Evolutionary conservation across 1,284 basidiomycete species (phyloP).

Genomic region (Sanghuangporus baumii): DNA sequence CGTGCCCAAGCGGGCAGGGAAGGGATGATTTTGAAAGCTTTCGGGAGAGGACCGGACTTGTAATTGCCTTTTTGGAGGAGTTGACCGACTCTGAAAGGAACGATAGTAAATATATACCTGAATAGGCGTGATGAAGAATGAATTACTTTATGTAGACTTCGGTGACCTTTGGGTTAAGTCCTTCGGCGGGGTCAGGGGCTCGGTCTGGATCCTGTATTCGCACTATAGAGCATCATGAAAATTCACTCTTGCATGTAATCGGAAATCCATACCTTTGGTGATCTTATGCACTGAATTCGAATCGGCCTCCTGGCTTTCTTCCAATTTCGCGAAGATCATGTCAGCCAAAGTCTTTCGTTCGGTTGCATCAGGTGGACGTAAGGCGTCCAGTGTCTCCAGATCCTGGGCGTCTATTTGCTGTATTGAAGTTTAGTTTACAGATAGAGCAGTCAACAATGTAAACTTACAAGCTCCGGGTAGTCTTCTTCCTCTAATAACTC

Average conservation of each 20-base stretch:
- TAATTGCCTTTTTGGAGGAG: constrained; percentile 74
- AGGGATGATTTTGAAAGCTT: constrained; percentile 98
- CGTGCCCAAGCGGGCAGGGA: constrained; percentile 95
- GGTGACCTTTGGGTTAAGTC: constrained; percentile 94
- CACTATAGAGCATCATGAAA: constrained; percentile 9
- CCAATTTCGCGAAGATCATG: constrained; percentile 91
- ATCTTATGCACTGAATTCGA: constrained; percentile 48
- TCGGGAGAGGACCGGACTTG: constrained; percentile 93
- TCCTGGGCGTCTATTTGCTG: constrained; percentile 90
- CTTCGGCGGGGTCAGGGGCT: constrained; percentile 79
- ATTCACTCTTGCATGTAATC: background rate
- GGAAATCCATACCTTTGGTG: constrained; percentile 42
- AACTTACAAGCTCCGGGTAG: constrained; percentile 42
- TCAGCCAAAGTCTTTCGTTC: constrained; percentile 88
- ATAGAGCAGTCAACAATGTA: background rate
- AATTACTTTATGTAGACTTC: constrained; percentile 89
- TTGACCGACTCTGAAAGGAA: constrained; percentile 64
- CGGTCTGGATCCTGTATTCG: constrained; percentile 44
- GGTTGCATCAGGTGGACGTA: constrained; percentile 66
- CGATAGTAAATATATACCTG: background rate
- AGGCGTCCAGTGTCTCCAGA: constrained; percentile 75
- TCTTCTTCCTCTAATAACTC: constrained; percentile 36
- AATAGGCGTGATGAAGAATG: constrained; percentile 23
- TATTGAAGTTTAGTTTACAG: constrained; percentile 6
- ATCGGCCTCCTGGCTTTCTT: constrained; percentile 46